Evolutionary conservation across 345 rosid species (phyloP).

Genomic region (Brassica nigra): DNA sequence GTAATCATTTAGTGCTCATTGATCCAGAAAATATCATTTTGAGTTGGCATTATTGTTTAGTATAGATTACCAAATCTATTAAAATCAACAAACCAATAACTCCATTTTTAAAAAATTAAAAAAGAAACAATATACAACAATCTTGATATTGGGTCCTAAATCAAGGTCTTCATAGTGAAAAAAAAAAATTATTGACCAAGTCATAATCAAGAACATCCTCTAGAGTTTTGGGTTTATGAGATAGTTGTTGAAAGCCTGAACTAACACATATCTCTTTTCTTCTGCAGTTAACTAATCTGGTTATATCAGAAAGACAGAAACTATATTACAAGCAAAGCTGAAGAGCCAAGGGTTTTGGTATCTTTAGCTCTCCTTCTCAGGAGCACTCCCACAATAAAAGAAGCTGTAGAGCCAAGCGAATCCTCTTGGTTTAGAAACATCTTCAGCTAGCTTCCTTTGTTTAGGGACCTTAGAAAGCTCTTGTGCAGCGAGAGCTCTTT

Average conservation of each 20-base stretch:
- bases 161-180: not conserved
- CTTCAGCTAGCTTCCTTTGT: not conserved
- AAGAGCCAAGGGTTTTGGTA: not conserved
- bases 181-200: not conserved
- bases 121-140: not conserved
- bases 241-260: conserved; percentile 13
- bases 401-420: conserved; percentile 31
- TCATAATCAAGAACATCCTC: conserved; percentile 11
- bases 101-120: not conserved
- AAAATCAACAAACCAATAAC: not conserved
- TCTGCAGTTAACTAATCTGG: conserved; percentile 9
- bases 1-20: too few species aligned
- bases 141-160: not conserved
- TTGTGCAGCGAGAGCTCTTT: not conserved
- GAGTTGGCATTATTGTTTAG: too few species aligned
- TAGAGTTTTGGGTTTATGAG: conserved; percentile 12
- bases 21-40: too few species aligned
- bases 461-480: conserved; percentile 16
- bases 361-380: conserved; percentile 16
- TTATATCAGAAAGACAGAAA: conserved; percentile 24
- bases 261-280: conserved; percentile 5
- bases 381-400: not conserved
- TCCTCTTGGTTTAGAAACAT: conserved; percentile 27
- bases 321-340: conserved; percentile 6
- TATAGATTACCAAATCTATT: not conserved